Conservation (phyloP, 2,329 filamentous ascomycete genomes). For the Talaromyces albobiverticillius region DNA sequence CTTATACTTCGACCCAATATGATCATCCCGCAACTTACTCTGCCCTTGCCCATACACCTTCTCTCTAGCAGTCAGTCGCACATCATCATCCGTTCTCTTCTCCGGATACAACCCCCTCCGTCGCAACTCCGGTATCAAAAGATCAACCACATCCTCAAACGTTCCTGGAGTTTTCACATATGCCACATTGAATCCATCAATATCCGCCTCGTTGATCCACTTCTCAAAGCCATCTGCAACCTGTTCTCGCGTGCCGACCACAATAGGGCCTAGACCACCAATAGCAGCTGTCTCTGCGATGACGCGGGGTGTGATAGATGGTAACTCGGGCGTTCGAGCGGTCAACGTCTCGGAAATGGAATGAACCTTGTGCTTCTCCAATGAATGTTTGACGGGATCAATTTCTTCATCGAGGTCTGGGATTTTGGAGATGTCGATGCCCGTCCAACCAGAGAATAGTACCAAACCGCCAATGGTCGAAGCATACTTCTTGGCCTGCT, state of each 20-base stretch:
- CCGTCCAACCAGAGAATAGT: slow-evolving; percentile 58
- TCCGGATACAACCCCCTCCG: slow-evolving; percentile 21
- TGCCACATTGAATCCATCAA: slow-evolving; percentile 43
- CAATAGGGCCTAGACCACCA: slow-evolving; percentile 49
- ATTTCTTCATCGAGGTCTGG: slow-evolving; percentile 59
- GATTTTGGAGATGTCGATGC: slow-evolving; percentile 58
- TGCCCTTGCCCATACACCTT: slow-evolving; percentile 63
- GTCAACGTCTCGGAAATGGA: slow-evolving; percentile 51
- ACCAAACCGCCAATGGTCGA: slow-evolving; percentile 55
- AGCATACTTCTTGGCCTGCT: slow-evolving; percentile 52
- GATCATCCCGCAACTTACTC: slow-evolving; percentile 55
- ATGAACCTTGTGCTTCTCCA: slow-evolving; percentile 52
- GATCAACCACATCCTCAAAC: slow-evolving; percentile 53
- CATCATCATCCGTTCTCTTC: not conserved
- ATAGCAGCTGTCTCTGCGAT: slow-evolving; percentile 48
- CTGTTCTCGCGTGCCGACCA: slow-evolving; percentile 44
- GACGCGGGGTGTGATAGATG: slow-evolving; percentile 45
- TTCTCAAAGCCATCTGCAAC: slow-evolving; percentile 50
- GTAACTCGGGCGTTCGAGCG: slow-evolving; percentile 48
- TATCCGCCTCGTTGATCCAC: slow-evolving; percentile 44
- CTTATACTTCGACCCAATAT: slow-evolving; percentile 58
- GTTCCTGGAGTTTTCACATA: slow-evolving; percentile 53
- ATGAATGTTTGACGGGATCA: slow-evolving; percentile 51
- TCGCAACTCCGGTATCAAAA: slow-evolving; percentile 47
- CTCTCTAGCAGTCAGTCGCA: slow-evolving; percentile 52